Base-by-base conservation (phyloP, 495 filamentous ascomycete genomes). In the Neurospora hispaniola region DNA sequence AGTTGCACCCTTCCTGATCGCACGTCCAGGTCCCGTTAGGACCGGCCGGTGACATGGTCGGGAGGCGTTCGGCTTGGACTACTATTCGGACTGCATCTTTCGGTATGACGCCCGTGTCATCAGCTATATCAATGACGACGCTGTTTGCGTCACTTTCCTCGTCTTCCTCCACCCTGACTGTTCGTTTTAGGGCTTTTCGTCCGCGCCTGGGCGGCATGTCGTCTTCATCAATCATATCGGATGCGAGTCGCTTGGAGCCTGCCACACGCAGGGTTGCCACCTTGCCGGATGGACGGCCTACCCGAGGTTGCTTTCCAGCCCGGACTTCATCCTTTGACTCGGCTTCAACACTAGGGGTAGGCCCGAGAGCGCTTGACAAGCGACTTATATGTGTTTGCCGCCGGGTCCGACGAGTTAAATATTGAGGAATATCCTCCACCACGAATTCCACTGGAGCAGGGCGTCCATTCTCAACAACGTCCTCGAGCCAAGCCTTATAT, bases 1-100 rank as follows among this genome's bases (percentile, higher is more conserved):
- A 88, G 39, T 78, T 78, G 79, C 93, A 96, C 39, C 86, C 91
- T 42, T 88, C 87, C 71, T 92, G 86, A 40, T 87, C 86, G 77
- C 93, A 96, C 12, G 82, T 82, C 91, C 92, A 95, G 1, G 87
- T 86, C 68, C 91, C 89, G 66, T 90, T 85, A 9, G 88, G 88
- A 1, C 85, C 86, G 70, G 86, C 83, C 27, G 81, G 82, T 2
- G 77, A 81, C 71, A 78, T 83, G 42, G 81, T 86, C 23, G 83
- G 85, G 69, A 85, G 72, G 69, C 78, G 81, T 46, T 86, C 84
- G 46, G 85, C 78, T 71, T 78, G 76, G 42, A 86, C 77, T 20
- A 85, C 76, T 48, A 87, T 41, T 5, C 76, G 79, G n/a, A 81
- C 74, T 9, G 79, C 70, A 20, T 73, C 75, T 20, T 72, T 68